Base-by-base conservation (phyloP, 768 basidiomycete species). In the Psilocybe cubensis region DNA sequence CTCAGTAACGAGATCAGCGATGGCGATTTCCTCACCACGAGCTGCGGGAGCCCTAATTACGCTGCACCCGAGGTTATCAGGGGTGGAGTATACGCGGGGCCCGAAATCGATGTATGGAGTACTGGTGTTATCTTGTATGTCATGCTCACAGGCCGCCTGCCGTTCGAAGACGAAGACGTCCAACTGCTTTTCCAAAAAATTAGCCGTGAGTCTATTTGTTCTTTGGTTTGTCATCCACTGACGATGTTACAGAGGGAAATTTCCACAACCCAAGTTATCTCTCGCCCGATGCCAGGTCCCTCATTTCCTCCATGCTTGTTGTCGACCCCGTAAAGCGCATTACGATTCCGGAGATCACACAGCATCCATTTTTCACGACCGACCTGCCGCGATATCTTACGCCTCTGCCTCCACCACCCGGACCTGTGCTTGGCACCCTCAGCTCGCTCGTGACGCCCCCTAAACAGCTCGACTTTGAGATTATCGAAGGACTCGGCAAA, bases 41-140 rank as follows among this genome's bases (percentile, higher is more conserved):
- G 93, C 63, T 99, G 97, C 71, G 96, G 97, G 1, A 95, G 93
- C 70, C 97, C 97, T 0, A 98, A 99, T 72, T 99, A 99, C 66
- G 97, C 97, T 54, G 96, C 97, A 0, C 97, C 97, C 1, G 97
- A 99, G 69, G 96, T 99, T 66, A 97, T 99, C 62, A 85, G 89
- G 17, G 97, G 97, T 4, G 92, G 92, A 25, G 82, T 96, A 7
- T 99, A 99, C 69, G 94, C 94, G 0, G 97, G 97, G 0, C 96
- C 96, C 0, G 97, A 98, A 74, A 97, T 98, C 66, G 97, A 99
- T 62, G 94, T 98, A 10, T 99, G 97, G 97, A 94, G 92, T 64
- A 92, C 92, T 54, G 97, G 97, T 0, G 96, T 99, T n/a, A 98
- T 99, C 63, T 83, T 99, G 50, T 98, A 96, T 74, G 97, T 98